phyloP scores from a whole-genome alignment of 306 rosid species.

The Pyrus betulifolia region DNA sequence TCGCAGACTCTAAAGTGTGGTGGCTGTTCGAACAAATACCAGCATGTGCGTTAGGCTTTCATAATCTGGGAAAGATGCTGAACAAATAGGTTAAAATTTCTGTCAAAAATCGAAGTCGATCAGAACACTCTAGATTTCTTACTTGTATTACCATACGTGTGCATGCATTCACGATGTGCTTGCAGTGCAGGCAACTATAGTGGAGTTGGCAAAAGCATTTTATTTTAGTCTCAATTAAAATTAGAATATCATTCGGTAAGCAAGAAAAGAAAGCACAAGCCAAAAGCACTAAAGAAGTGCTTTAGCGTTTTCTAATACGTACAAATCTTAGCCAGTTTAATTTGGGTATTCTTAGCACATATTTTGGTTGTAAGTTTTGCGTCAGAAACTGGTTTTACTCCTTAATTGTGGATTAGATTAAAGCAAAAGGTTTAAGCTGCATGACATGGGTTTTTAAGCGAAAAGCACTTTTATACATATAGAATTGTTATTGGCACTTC shows the following conservation, averaged over 20 bases:
- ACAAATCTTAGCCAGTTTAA: neutral
- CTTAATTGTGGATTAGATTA: neutral
- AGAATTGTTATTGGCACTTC: too few species aligned
- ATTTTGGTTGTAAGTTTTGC: neutral
- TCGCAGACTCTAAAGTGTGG: neutral
- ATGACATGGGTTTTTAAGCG: neutral
- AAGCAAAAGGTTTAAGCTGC: neutral
- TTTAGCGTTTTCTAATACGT: neutral
- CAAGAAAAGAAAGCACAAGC: neutral
- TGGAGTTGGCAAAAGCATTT: conserved; percentile 2
- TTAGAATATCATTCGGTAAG: neutral
- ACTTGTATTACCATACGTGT: neutral
- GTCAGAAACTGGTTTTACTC: neutral
- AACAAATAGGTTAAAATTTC: neutral
- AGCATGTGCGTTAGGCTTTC: neutral
- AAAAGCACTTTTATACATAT: neutral
- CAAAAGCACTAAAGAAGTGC: neutral
- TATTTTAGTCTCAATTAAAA: neutral
- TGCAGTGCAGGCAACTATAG: neutral
- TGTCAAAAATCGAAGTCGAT: neutral
- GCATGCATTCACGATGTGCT: neutral
- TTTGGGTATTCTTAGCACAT: neutral
- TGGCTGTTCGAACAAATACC: neutral
- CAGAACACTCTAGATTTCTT: too few species aligned
- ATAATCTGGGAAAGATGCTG: neutral